These are phyloP conservation scores for Mallotus japonicus DNA, from an alignment of 441 rosid species.

Conservation along the genomic window DNA sequence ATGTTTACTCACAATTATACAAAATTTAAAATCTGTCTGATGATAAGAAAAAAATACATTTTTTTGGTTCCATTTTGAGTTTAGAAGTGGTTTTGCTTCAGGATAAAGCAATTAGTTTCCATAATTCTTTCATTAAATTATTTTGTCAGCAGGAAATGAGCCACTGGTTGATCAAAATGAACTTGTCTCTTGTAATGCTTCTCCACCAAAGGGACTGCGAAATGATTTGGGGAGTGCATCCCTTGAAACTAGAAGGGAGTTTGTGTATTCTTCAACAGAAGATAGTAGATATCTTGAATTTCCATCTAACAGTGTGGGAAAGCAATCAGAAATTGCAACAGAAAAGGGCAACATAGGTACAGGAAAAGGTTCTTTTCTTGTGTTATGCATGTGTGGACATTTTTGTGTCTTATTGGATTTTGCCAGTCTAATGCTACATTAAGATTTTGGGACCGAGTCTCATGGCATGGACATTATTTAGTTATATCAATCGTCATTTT, in stretches of 20 bases:
- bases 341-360: constrained; percentile 34
- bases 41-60: too few species aligned
- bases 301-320: constrained; percentile 9
- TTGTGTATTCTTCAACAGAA: constrained; percentile 24
- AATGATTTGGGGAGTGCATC: constrained; percentile 26
- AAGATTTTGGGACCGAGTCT: not conserved
- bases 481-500: not conserved
- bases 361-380: not conserved
- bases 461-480: not conserved
- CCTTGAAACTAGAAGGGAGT: constrained; percentile 23
- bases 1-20: not conserved
- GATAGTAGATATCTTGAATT: constrained; percentile 22
- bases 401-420: too few species aligned
- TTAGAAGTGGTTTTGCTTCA: not conserved
- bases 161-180: constrained; percentile 16
- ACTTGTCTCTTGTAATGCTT: constrained; percentile 22
- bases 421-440: not conserved
- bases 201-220: constrained; percentile 23
- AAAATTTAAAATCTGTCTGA: not conserved
- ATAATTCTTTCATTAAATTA: not conserved
- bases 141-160: constrained; percentile 13
- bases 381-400: not conserved
- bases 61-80: not conserved
- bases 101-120: not conserved
- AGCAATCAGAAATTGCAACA: constrained; percentile 25